phyloP scores from a whole-genome alignment of 768 basidiomycete species.

The Leccinum obscurum region DNA sequence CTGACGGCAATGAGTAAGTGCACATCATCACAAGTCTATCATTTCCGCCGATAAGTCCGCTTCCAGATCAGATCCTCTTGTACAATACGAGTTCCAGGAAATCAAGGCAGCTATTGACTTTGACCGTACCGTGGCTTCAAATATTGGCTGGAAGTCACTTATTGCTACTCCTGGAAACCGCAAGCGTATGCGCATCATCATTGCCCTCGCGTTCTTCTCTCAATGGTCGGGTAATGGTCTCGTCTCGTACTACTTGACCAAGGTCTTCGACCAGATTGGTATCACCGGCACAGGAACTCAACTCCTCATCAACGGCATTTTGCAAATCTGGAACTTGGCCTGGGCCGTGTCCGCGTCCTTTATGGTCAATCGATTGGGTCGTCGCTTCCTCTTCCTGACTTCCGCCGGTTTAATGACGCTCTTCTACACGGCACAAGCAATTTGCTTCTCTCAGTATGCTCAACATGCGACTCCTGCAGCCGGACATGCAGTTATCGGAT shows the following conservation, averaged over 20 bases:
- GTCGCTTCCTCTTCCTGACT: slow-evolving; percentile 68
- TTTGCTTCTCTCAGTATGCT: slow-evolving; percentile 59
- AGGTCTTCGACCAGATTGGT: slow-evolving; percentile 68
- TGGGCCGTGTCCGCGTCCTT: slow-evolving; percentile 61
- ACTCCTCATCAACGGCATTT: slow-evolving; percentile 83
- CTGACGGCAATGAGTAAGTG: slow-evolving; percentile 62
- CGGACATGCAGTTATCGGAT: slow-evolving; percentile 73
- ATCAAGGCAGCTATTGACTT: slow-evolving; percentile 77
- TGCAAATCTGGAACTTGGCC: slow-evolving; percentile 78
- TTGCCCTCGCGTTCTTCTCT: slow-evolving; percentile 80
- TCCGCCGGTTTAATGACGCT: slow-evolving; percentile 60
- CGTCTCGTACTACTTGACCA: slow-evolving; percentile 79
- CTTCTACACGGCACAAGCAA: slow-evolving; percentile 68
- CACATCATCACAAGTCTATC: background rate
- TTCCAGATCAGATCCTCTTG: slow-evolving; percentile 58
- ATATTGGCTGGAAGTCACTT: slow-evolving; percentile 70
- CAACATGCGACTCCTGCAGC: slow-evolving; percentile 42
- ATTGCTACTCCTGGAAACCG: slow-evolving; percentile 68
- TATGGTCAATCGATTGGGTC: slow-evolving; percentile 65
- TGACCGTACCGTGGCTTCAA: slow-evolving; percentile 57
- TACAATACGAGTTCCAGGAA: slow-evolving; percentile 74
- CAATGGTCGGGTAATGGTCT: slow-evolving; percentile 88
- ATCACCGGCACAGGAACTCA: slow-evolving; percentile 61
- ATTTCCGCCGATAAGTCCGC: background rate
- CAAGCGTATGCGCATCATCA: slow-evolving; percentile 73